phyloP scores from a whole-genome alignment of 352 stramenopile genomes.

The Thraustotheca clavata region DNA sequence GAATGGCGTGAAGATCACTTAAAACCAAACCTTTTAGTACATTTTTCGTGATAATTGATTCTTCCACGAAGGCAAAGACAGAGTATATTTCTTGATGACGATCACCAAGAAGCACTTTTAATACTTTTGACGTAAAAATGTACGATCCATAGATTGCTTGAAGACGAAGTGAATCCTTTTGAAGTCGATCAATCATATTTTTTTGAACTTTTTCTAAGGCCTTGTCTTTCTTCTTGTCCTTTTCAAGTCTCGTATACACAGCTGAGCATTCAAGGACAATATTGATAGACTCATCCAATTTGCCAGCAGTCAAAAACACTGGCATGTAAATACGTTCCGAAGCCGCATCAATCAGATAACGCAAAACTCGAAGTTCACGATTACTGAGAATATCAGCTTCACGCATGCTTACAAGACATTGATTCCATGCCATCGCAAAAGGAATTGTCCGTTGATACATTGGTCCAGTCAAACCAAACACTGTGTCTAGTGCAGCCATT shows the following conservation, averaged over 20 bases:
- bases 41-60: slow-evolving; percentile 5
- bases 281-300: slow-evolving; percentile 17
- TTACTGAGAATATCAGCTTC: slow-evolving; percentile 20
- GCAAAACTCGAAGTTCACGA: slow-evolving; percentile 3
- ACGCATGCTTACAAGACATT: slow-evolving; percentile 1
- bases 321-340: slow-evolving; percentile 4
- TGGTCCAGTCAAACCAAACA: neutral
- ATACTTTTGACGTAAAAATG: slow-evolving; percentile 12
- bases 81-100: neutral
- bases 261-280: slow-evolving; percentile 10
- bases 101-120: slow-evolving; percentile 5
- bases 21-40: slow-evolving; percentile 11
- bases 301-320: slow-evolving; percentile 14
- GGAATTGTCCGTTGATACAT: slow-evolving; percentile 3
- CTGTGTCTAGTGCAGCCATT: neutral
- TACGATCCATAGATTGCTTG: slow-evolving; percentile 13
- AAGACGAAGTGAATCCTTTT: slow-evolving; percentile 10
- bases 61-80: slow-evolving; percentile 15
- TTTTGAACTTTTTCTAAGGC: slow-evolving; percentile 1
- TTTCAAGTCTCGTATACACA: neutral
- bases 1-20: neutral
- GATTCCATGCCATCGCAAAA: slow-evolving; percentile 21
- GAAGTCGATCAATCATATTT: neutral
- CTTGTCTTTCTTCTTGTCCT: slow-evolving; percentile 21
- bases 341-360: slow-evolving; percentile 13